phyloP scores from a whole-genome alignment of 2,329 filamentous ascomycete species.

The Sporothrix humicola region DNA sequence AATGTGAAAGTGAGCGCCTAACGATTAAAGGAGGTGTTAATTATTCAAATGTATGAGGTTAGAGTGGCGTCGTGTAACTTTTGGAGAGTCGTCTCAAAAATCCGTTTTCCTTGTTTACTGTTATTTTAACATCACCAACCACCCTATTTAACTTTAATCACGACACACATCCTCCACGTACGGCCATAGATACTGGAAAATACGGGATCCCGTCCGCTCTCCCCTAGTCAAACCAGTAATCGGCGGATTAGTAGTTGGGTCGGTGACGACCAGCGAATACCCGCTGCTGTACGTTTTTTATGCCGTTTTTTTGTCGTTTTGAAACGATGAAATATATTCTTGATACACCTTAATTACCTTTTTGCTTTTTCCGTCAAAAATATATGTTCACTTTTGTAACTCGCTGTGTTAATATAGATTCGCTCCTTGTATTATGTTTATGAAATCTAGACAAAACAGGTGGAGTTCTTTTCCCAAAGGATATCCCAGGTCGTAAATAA shows the following conservation, averaged over 20 bases:
- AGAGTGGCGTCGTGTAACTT: background rate
- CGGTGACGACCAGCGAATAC: slow-evolving; percentile 21
- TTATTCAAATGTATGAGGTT: background rate
- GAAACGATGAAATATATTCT: background rate
- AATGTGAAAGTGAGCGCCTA: background rate
- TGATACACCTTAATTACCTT: background rate
- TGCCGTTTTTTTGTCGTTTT: background rate
- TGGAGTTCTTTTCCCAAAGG: slow-evolving; percentile 4
- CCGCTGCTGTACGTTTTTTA: slow-evolving; percentile 19
- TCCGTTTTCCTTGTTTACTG: background rate
- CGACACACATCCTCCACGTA: background rate
- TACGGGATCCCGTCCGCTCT: slow-evolving; percentile 14
- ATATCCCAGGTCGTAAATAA: slow-evolving; percentile 15
- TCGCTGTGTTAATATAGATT: background rate
- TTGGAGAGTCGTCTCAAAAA: no score
- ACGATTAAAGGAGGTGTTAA: background rate
- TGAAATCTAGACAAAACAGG: background rate
- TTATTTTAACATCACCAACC: background rate
- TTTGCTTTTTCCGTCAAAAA: background rate
- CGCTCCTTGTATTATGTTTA: slow-evolving; percentile 7
- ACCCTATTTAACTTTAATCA: background rate
- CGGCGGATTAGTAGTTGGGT: slow-evolving; percentile 19
- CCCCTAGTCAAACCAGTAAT: slow-evolving; percentile 4
- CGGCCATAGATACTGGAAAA: slow-evolving; percentile 8
- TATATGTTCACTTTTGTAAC: background rate